phyloP scores from a whole-genome alignment of 371 early-diverging fungal species.

The Sanchytrium tribonematis region DNA sequence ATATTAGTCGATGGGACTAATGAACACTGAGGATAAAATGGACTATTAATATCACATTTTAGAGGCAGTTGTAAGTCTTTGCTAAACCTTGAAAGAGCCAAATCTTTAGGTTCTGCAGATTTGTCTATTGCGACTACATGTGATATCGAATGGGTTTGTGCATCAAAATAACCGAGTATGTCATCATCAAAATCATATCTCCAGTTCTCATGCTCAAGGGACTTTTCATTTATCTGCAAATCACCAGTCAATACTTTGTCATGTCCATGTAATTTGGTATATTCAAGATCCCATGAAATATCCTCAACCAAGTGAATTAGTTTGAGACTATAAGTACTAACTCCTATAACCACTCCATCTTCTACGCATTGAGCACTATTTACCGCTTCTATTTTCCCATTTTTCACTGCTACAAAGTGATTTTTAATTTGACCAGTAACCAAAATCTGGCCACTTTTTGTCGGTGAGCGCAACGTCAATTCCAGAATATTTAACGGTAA shows the following conservation, averaged over 20 bases:
- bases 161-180: background rate
- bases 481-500: background rate
- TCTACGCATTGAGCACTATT: background rate
- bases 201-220: background rate
- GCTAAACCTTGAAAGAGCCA: no score
- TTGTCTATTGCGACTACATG: background rate
- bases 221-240: background rate
- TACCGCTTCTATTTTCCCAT: background rate
- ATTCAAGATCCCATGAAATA: background rate
- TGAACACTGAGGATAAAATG: background rate
- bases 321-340: background rate
- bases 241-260: background rate
- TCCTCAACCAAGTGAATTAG: background rate
- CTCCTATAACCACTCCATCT: background rate
- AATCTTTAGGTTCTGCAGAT: background rate
- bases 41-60: background rate
- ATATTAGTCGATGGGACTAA: background rate
- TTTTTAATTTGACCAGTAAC: background rate
- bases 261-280: background rate
- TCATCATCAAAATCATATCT: background rate
- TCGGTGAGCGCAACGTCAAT: background rate
- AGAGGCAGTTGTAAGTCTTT: no score
- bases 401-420: background rate
- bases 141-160: background rate
- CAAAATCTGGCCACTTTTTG: background rate